These are phyloP conservation scores for Globisporangium rhizosaccharum DNA, from an alignment of 352 stramenopile species.

Conservation along the genomic window DNA sequence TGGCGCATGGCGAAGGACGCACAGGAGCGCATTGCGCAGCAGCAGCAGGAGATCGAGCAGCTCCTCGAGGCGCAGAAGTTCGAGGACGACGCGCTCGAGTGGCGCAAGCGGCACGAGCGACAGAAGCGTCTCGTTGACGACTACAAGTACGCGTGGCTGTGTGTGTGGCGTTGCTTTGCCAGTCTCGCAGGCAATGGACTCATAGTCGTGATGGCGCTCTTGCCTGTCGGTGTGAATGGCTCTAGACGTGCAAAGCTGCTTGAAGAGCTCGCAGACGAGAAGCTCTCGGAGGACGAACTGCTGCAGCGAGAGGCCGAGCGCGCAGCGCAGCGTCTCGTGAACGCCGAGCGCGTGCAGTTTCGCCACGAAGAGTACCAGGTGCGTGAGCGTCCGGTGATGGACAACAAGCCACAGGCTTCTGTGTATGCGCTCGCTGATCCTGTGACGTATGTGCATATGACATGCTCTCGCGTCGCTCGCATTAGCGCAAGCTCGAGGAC, in stretches of 20 bases:
- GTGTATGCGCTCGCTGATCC: not conserved
- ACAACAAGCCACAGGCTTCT: not conserved
- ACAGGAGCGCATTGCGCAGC: slow-evolving; percentile 43
- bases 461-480: not conserved
- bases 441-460: not conserved
- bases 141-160: slow-evolving; percentile 53
- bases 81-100: slow-evolving; percentile 33
- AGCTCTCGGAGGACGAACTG: slow-evolving; percentile 27
- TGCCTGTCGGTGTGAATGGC: no score
- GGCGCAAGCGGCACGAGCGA: slow-evolving; percentile 38
- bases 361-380: slow-evolving; percentile 56
- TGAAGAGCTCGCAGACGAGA: slow-evolving; percentile 37
- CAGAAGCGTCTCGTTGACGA: slow-evolving; percentile 49
- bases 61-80: slow-evolving; percentile 30
- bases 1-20: slow-evolving; percentile 52
- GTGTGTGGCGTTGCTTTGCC: not conserved
- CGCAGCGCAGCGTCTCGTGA: slow-evolving; percentile 29
- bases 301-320: slow-evolving; percentile 28
- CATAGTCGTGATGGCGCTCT: no score
- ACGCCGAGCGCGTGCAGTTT: slow-evolving; percentile 65
- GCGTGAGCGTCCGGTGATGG: not conserved
- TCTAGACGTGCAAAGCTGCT: slow-evolving; percentile 34
- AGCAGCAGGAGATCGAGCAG: slow-evolving; percentile 51
- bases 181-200: no score
- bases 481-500: slow-evolving; percentile 51